Base-by-base conservation (phyloP, 2,329 filamentous ascomycete genomes). In the Pyrenophora tritici-repentis region DNA sequence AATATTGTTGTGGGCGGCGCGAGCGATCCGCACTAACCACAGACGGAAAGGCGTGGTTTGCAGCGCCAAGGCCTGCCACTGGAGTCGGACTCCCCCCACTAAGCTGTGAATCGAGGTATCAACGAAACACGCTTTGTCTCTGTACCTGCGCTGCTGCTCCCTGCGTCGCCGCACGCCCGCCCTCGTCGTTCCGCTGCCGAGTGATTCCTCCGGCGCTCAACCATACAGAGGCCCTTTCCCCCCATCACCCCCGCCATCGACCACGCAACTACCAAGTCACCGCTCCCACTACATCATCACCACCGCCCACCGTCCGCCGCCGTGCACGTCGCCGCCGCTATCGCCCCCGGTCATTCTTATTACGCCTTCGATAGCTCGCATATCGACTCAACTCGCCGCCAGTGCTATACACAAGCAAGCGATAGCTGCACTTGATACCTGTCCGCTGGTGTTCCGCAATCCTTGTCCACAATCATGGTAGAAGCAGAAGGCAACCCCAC, bases 401-500 rank as follows among this genome's bases (percentile, higher is more conserved):
- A 14, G 24, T 37, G 48, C 42, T 49, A 45, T 38, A 45, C 36
- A 52, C 50, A 29, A 36, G 38, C 47, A 53, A 39, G 53, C 55
- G 47, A 42, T 56, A 51, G 52, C 55, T 55, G 50, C 54, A 47
- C 43, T 46, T 43, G 48, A 51, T 55, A 56, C 53, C 41, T 31
- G 35, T 29, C 42, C 48, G 47, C 47, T 54, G 42, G 41, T 34
- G 51, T 41, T 39, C 42, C 38, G 43, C 47, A 42, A 40, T 50
- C 51, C 47, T 40, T 45, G 51, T 51, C 42, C 18, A 54, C 55
- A 69, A 93, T 88, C 81, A 97, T 97, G 92, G 92, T 94, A 82
- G 92, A 97, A 85, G 89, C 88, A 81, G 91, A 96, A 81, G 84
- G 89, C 79, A 91, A 86, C 83, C 88, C 90, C 80, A 92, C 92